Evolutionary conservation across 495 filamentous ascomycete genomes (phyloP).

Genomic region (Lophiotrema nucula): DNA sequence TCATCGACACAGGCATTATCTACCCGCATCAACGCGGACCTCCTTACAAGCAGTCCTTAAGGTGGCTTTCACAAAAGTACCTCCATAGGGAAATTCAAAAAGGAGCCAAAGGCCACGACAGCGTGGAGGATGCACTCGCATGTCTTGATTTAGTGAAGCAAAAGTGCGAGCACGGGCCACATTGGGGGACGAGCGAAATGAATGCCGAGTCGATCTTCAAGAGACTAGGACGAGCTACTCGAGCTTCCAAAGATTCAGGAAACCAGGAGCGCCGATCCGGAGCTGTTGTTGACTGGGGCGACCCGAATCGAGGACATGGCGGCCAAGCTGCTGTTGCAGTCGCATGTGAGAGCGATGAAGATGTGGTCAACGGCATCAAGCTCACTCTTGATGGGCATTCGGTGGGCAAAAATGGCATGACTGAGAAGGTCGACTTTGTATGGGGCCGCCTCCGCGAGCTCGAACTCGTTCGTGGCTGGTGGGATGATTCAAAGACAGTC

Average conservation of each 20-base stretch:
- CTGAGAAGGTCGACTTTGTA: slow-evolving; percentile 77
- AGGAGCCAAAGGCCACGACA: slow-evolving; percentile 75
- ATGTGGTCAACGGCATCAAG: slow-evolving; percentile 68
- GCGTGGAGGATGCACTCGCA: slow-evolving; percentile 85
- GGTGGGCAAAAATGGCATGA: slow-evolving; percentile 60
- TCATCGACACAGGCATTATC: slow-evolving; percentile 83
- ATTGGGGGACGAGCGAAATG: slow-evolving; percentile 74
- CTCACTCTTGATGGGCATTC: slow-evolving; percentile 67
- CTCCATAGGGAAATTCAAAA: slow-evolving; percentile 84
- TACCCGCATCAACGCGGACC: slow-evolving; percentile 82
- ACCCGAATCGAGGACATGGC: slow-evolving; percentile 70
- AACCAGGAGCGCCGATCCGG: slow-evolving; percentile 55
- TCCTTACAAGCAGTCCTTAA: slow-evolving; percentile 72
- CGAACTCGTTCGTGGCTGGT: slow-evolving; percentile 80
- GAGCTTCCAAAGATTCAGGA: slow-evolving; percentile 51
- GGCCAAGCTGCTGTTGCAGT: slow-evolving; percentile 68
- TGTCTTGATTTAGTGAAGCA: slow-evolving; percentile 89
- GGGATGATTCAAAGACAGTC: slow-evolving; percentile 51
- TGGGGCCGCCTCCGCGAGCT: slow-evolving; percentile 87
- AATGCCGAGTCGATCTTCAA: slow-evolving; percentile 84
- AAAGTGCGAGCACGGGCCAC: slow-evolving; percentile 87
- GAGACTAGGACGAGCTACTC: slow-evolving; percentile 63
- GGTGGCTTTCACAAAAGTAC: slow-evolving; percentile 77
- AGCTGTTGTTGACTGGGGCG: slow-evolving; percentile 87
- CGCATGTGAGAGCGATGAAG: slow-evolving; percentile 70